A percentile compares a stretch with the other conserved stretches of the same genome.
Evolutionary conservation across 2,329 filamentous ascomycete species (phyloP).

Genomic region (Acrodontium crateriforme): DNA sequence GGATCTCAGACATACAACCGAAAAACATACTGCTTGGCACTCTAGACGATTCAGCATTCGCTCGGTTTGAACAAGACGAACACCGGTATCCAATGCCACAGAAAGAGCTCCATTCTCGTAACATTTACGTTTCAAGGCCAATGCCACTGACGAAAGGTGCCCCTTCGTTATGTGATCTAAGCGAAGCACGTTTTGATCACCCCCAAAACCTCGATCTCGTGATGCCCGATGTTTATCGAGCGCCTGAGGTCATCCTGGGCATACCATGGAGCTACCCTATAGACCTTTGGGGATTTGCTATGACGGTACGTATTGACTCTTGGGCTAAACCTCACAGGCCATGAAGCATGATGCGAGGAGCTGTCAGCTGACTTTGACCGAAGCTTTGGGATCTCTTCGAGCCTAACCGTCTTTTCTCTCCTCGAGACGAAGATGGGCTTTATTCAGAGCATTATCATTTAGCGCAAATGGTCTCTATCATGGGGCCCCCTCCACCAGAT

Average conservation of each 20-base stretch:
- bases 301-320: conserved; percentile 21
- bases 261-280: conserved; percentile 23
- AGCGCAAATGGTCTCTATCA: conserved; percentile 12
- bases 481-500: conserved; percentile 16
- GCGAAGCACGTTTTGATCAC: conserved; percentile 24
- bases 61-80: conserved; percentile 21
- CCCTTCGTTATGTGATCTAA: conserved; percentile 24
- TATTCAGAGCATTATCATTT: conserved; percentile 17
- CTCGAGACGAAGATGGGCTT: conserved; percentile 10
- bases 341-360: no score
- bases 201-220: conserved; percentile 16
- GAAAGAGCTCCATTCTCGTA: conserved; percentile 16
- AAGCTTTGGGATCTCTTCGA: conserved; percentile 27
- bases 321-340: no score
- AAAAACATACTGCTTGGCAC: conserved; percentile 26
- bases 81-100: conserved; percentile 18
- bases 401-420: conserved; percentile 19
- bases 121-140: conserved; percentile 22
- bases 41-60: conserved; percentile 19
- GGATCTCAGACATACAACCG: conserved; percentile 27
- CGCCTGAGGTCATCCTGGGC: conserved; percentile 26
- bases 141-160: conserved; percentile 20
- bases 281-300: conserved; percentile 27
- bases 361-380: no score
- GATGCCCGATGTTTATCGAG: conserved; percentile 25